phyloP scores from a whole-genome alignment of 1,284 basidiomycete genomes.

The Pyrrhoderma lamaoense region DNA sequence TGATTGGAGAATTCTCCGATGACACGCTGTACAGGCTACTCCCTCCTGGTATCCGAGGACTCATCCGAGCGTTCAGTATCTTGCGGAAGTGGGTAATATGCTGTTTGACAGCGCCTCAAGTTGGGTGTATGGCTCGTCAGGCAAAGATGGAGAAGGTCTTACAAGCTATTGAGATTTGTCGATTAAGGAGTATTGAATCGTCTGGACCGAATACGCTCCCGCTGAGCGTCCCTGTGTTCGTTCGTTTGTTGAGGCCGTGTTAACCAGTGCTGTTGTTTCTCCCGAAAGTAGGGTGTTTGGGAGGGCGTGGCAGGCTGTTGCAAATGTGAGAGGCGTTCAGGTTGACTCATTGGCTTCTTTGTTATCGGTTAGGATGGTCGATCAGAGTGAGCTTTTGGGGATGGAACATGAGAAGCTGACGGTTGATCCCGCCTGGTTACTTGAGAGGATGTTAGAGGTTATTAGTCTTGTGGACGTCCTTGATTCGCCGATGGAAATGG shows the following conservation, averaged over 20 bases:
- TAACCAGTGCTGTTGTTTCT: conserved; percentile 64
- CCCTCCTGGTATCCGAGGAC: conserved; percentile 64
- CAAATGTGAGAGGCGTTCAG: conserved; percentile 44
- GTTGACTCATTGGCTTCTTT: conserved; percentile 55
- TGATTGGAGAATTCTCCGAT: conserved; percentile 61
- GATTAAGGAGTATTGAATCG: conserved; percentile 42
- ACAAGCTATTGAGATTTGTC: conserved; percentile 61
- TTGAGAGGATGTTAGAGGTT: conserved; percentile 72
- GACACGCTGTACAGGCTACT: conserved; percentile 65
- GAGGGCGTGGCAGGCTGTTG: conserved; percentile 67
- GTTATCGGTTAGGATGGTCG: conserved; percentile 29
- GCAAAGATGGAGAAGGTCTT: conserved; percentile 63
- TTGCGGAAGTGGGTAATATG: conserved; percentile 71
- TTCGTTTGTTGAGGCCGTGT: conserved; percentile 69
- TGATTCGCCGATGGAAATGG: conserved; percentile 43
- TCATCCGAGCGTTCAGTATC: conserved; percentile 64
- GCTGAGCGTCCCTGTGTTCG: conserved; percentile 52
- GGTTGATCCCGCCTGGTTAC: conserved; percentile 71
- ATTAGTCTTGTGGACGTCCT: conserved; percentile 66
- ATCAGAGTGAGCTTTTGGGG: too few species aligned
- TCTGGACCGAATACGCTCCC: conserved; percentile 25
- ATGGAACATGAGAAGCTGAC: conserved; percentile 41
- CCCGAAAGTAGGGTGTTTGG: conserved; percentile 66
- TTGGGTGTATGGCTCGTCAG: conserved; percentile 58
- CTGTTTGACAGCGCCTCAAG: conserved; percentile 51